Evolutionary conservation across 2,329 filamentous ascomycete genomes (phyloP), one percentile per base, ranked within the genome.

Genomic region (Aureobasidium sp.): DNA sequence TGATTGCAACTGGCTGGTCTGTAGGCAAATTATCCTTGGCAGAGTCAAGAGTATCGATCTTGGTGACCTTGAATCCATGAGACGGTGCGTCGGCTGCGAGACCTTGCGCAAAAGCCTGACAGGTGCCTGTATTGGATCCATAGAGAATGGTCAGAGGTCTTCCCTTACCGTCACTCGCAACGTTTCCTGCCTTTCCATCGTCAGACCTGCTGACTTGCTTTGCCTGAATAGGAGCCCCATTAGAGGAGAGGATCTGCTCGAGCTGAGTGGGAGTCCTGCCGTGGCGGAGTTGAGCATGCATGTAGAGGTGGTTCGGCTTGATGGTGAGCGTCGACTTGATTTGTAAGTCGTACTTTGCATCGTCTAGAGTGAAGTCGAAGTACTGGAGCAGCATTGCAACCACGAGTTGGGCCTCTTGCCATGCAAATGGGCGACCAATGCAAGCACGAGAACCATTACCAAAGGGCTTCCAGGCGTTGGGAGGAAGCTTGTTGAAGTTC

Each of bases 121-220:
- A 91, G 1, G 88, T 91, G 0, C 88, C 88, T 1, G 84, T 85
- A 69, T 90, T 90, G 20, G 86, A 88, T 2, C 89, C 89, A 68
- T 89, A 91, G 47, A 86, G 82, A 22, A 92, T 81, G n/a, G 82
- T 82, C 65, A 92, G 76, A 1, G 79, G 77, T 65, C 79, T 79
- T 25, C 65, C 67, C 15, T 63, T 42, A 37, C 62, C 58, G 20
- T 48, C 55, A 37, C 34, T 34, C 7, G 22, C 36, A 7, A 47
- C 5, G 34, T 22, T 6, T 63, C 44, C 15, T 41, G 57, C 45
- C 22, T 37, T 36, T 42, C 25, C 57, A 29, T 25, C 41, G 22
- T 47, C 22, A 22, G 51, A 62, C 20, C 52, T 64, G 22, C 31
- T 45, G 27, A 55, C 15, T 25, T 55, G 60, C 27, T 49, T 22